These are phyloP conservation scores for Verticillium isaacii DNA, from an alignment of 2,329 filamentous ascomycete genomes.

Conservation along the genomic window DNA sequence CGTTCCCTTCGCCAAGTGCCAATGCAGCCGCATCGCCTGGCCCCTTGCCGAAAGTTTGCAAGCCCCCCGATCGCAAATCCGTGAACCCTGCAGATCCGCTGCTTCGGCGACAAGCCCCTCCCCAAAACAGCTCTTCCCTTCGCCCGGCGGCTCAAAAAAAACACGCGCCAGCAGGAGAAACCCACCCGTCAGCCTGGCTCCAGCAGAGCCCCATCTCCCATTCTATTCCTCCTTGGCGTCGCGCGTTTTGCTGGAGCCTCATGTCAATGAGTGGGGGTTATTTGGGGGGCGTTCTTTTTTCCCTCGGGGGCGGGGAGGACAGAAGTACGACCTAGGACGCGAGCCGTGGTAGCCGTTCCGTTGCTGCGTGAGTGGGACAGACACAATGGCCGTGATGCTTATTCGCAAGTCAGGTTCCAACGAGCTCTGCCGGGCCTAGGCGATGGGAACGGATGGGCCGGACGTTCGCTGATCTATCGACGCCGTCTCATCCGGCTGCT, in stretches of 20 bases:
- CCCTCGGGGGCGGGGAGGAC: too few species aligned
- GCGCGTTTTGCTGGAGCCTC: background rate
- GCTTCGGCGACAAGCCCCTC: background rate
- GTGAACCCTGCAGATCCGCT: background rate
- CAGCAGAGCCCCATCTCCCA: too few species aligned
- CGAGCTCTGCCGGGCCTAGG: background rate
- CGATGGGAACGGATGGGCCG: background rate
- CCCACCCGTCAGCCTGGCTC: too few species aligned
- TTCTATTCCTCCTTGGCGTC: too few species aligned
- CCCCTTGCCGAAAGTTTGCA: background rate
- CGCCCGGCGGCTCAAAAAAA: conserved; percentile 1
- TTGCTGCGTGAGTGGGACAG: background rate
- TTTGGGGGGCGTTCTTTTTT: background rate
- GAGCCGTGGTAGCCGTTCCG: background rate
- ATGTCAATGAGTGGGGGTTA: background rate
- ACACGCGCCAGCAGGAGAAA: background rate
- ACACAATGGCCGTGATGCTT: background rate
- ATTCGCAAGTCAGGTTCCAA: background rate
- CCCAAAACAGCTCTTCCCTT: background rate
- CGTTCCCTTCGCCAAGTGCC: background rate
- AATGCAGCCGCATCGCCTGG: background rate
- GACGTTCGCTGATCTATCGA: background rate
- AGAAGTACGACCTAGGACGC: background rate
- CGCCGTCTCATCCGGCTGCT: background rate
- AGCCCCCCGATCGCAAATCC: background rate